These are phyloP conservation scores for Sherardia arvensis DNA, from an alignment of 257 asterid species.

Conservation along the genomic window DNA sequence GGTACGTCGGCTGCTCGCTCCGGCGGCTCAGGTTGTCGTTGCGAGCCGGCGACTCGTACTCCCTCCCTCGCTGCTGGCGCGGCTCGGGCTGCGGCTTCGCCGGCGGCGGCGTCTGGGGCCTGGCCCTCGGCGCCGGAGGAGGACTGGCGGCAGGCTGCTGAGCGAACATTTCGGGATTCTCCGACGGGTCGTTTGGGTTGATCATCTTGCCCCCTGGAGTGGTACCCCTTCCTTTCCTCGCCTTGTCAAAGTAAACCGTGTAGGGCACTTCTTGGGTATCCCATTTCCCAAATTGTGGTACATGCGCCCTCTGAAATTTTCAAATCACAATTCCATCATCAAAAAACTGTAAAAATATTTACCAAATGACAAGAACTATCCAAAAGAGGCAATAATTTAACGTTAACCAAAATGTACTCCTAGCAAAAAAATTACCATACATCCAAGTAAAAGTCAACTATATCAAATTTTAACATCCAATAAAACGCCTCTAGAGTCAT, in stretches of 20 bases:
- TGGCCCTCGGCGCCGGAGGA: slow-evolving; percentile 22
- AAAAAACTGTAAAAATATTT: background rate
- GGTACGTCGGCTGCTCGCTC: slow-evolving; percentile 23
- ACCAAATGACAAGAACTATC: background rate
- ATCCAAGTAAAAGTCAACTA: slow-evolving; percentile 1
- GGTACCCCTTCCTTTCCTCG: slow-evolving; percentile 58
- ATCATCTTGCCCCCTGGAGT: slow-evolving; percentile 48
- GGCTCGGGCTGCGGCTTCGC: slow-evolving; percentile 31
- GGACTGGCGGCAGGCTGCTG: slow-evolving; percentile 12
- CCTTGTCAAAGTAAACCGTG: slow-evolving; percentile 62
- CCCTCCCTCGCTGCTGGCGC: slow-evolving; percentile 30
- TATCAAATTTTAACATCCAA: background rate
- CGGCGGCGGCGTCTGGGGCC: slow-evolving; percentile 15
- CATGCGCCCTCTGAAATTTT: slow-evolving; percentile 49
- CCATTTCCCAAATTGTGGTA: slow-evolving; percentile 83
- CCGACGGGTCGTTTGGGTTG: slow-evolving; percentile 73
- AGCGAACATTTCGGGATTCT: slow-evolving; percentile 50
- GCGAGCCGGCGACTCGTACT: slow-evolving; percentile 33
- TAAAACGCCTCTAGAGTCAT: no score
- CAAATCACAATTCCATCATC: background rate
- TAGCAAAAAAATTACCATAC: background rate
- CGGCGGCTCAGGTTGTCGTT: slow-evolving; percentile 28
- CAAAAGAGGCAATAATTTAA: background rate
- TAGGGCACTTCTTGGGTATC: slow-evolving; percentile 64
- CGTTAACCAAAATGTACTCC: background rate